Percentiles rank a stretch among this genome's conserved stretches.
Conservation (phyloP, 257 asterid species). For the Handroanthus guayacan region DNA sequence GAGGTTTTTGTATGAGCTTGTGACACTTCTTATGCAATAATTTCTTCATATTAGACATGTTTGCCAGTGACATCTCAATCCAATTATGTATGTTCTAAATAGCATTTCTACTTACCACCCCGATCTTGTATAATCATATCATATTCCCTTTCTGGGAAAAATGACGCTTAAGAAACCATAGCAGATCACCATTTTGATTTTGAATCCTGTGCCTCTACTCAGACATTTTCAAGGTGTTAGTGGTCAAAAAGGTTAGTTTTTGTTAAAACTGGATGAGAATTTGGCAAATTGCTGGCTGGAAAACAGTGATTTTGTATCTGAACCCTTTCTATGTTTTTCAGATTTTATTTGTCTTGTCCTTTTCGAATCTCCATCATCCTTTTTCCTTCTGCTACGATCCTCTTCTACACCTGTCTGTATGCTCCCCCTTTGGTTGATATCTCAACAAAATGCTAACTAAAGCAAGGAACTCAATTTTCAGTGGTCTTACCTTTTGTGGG, state of each 20-base stretch:
- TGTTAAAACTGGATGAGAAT: not conserved
- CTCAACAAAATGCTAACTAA: not conserved
- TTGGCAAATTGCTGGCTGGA: not conserved
- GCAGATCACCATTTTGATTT: not conserved
- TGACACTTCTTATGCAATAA: not conserved
- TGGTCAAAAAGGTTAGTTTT: not conserved
- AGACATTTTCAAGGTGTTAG: not conserved
- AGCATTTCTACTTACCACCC: not conserved
- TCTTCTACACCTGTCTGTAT: slow-evolving; percentile 4
- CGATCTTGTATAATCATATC: not conserved
- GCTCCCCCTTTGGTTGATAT: not conserved
- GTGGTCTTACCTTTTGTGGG: not conserved
- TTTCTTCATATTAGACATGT: not conserved
- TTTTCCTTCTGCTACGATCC: not conserved
- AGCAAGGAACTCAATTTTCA: not conserved
- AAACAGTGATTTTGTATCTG: not conserved
- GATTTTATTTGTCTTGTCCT: not conserved
- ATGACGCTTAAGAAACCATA: slow-evolving; percentile 2
- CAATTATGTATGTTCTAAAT: slow-evolving; percentile 9
- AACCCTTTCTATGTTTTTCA: not conserved
- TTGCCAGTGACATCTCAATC: not conserved
- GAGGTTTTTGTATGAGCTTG: not conserved
- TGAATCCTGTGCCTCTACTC: slow-evolving; percentile 1
- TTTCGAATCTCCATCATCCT: not conserved
- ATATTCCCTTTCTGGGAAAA: slow-evolving; percentile 13